A percentile compares a stretch with the other conserved stretches of the same genome.
phyloP scores from a whole-genome alignment of 73 alveolate species.

The Urostyla sp. region DNA sequence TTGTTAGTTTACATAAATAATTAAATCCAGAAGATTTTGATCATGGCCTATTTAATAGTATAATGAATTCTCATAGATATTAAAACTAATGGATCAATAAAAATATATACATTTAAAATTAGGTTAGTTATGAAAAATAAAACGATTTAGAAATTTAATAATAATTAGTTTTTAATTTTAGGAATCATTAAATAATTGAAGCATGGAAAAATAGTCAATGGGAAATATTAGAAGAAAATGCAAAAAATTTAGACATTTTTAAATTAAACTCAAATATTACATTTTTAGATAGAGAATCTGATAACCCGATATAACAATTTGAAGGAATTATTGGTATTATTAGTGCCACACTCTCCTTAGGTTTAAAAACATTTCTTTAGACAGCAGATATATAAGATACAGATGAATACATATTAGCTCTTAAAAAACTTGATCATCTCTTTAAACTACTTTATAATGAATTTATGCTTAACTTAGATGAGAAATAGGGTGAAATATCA shows the following conservation, averaged over 20 bases:
- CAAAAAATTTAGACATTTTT: slow-evolving; percentile 1
- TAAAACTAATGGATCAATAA: neutral
- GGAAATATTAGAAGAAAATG: slow-evolving; percentile 34
- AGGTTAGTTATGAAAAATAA: neutral
- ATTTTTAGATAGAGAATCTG: slow-evolving; percentile 7
- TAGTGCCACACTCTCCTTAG: slow-evolving; percentile 6
- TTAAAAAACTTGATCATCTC: slow-evolving; percentile 23
- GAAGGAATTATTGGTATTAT: slow-evolving; percentile 15
- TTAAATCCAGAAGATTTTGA: slow-evolving; percentile 63
- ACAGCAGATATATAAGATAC: slow-evolving; percentile 6
- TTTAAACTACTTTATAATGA: slow-evolving; percentile 44
- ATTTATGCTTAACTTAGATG: slow-evolving; percentile 48
- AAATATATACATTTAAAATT: too few species aligned
- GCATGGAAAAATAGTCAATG: slow-evolving; percentile 40
- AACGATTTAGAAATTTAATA: neutral
- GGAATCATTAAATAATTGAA: neutral
- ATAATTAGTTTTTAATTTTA: neutral
- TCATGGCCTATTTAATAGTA: slow-evolving; percentile 39
- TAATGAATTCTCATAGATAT: slow-evolving; percentile 1
- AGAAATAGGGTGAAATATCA: slow-evolving; percentile 44
- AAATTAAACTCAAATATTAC: slow-evolving; percentile 9
- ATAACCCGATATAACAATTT: slow-evolving; percentile 30
- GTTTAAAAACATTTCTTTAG: neutral
- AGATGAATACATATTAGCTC: neutral
- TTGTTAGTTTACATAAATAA: slow-evolving; percentile 45